Percentiles rank a stretch among this genome's conserved stretches.
Conservation (phyloP, 257 asterid species). For the Gentiana straminea region DNA sequence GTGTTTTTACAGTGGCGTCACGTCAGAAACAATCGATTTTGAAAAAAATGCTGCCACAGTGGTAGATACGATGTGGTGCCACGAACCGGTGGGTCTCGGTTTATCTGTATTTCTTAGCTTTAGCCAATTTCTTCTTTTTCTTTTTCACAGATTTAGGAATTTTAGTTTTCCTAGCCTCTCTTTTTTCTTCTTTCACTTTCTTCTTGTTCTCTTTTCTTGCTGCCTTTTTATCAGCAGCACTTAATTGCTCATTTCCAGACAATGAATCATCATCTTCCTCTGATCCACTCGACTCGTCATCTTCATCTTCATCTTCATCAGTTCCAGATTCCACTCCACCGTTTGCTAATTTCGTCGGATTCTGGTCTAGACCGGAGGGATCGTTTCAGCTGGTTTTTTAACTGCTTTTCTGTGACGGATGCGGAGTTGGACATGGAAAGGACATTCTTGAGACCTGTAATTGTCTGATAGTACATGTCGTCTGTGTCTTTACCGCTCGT, state of each 20-base stretch:
- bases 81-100: neutral
- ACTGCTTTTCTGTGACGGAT: constrained; percentile 29
- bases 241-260: constrained; percentile 33
- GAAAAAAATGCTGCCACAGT: too few species aligned
- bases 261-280: constrained; percentile 30
- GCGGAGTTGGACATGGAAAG: constrained; percentile 30
- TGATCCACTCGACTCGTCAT: constrained; percentile 28
- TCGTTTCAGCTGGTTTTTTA: constrained; percentile 12
- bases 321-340: constrained; percentile 30
- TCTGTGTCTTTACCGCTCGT: constrained; percentile 63
- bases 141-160: constrained; percentile 75
- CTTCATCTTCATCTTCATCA: constrained; percentile 39
- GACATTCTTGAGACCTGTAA: constrained; percentile 80
- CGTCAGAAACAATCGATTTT: too few species aligned
- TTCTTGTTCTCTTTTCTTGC: constrained; percentile 88
- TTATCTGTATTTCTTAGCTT: constrained; percentile 72
- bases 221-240: constrained; percentile 47
- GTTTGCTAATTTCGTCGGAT: constrained; percentile 5
- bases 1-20: too few species aligned
- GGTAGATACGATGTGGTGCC: too few species aligned
- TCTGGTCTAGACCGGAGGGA: constrained; percentile 10
- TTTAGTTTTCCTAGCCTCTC: constrained; percentile 75
- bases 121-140: constrained; percentile 82
- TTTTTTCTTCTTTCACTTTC: constrained; percentile 88
- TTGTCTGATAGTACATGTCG: constrained; percentile 77